Conservation (phyloP, 202 grass and related monocot genomes). For the Schoenoplectus tabernaemontani region DNA sequence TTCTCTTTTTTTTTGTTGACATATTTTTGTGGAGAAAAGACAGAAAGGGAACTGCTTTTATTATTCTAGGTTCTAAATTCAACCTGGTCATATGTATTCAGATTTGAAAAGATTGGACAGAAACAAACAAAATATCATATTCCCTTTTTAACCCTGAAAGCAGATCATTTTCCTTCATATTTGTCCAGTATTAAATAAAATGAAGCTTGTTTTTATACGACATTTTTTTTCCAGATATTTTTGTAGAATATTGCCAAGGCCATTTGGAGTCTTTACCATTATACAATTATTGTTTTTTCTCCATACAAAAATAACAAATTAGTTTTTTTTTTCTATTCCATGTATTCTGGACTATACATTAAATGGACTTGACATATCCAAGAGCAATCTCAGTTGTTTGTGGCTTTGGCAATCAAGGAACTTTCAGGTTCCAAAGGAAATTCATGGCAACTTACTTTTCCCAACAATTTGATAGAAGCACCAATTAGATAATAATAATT, state of each 20-base stretch:
- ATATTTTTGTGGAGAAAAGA: not conserved
- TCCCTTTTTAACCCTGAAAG: not conserved
- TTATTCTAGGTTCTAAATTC: not conserved
- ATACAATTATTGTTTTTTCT: not conserved
- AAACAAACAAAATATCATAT: not conserved
- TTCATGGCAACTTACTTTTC: not conserved
- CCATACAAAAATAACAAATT: not conserved
- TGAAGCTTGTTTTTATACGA: not conserved
- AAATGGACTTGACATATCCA: not conserved
- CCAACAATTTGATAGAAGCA: not conserved
- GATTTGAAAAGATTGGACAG: not conserved
- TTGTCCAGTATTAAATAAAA: not conserved
- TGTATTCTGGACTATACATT: not conserved
- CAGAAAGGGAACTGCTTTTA: not conserved
- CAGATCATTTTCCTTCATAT: not conserved
- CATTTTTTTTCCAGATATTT: not conserved
- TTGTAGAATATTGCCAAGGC: not conserved
- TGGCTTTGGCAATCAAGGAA: not conserved
- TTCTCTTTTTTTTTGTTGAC: not conserved
- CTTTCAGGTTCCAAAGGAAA: not conserved
- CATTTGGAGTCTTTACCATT: not conserved
- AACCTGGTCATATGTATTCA: not conserved
- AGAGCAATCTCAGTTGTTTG: not conserved
- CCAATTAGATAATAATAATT: not conserved
- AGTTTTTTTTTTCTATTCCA: not conserved